Conservation (phyloP, 2,329 filamentous ascomycete species). For the Aspergillus sp. region DNA sequence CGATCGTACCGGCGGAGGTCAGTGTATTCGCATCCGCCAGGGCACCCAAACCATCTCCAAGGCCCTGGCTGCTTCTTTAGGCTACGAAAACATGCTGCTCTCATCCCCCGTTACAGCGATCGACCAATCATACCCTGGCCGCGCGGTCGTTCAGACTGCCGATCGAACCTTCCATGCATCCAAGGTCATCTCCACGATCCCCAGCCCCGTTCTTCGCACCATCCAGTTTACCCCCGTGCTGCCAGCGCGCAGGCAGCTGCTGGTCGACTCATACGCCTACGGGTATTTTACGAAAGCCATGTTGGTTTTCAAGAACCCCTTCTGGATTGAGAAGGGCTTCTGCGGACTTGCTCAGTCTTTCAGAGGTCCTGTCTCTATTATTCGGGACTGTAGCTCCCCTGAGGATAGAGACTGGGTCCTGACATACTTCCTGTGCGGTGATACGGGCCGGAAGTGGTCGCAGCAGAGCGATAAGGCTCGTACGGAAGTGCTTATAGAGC, state of each 20-base stretch:
- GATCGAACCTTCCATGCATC: constrained; percentile 27
- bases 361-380: constrained; percentile 40
- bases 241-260: constrained; percentile 29
- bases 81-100: constrained; percentile 8
- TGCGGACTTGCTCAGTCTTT: constrained; percentile 44
- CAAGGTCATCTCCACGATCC: constrained; percentile 46
- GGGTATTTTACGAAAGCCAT: constrained; percentile 51
- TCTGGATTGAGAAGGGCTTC: constrained; percentile 41
- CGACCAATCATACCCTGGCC: not conserved
- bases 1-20: constrained; percentile 47
- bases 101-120: constrained; percentile 5
- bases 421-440: constrained; percentile 38
- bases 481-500: constrained; percentile 6
- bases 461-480: constrained; percentile 3
- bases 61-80: constrained; percentile 31
- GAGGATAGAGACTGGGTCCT: constrained; percentile 22
- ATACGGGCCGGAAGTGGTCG: constrained; percentile 29
- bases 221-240: constrained; percentile 46
- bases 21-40: constrained; percentile 45
- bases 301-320: constrained; percentile 36
- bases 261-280: constrained; percentile 30
- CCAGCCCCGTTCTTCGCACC: constrained; percentile 40
- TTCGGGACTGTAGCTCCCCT: constrained; percentile 39
- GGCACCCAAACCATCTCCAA: constrained; percentile 42
- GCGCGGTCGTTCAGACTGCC: not conserved